Base-by-base conservation (phyloP, 257 asterid species). In the Gentiana straminea region DNA sequence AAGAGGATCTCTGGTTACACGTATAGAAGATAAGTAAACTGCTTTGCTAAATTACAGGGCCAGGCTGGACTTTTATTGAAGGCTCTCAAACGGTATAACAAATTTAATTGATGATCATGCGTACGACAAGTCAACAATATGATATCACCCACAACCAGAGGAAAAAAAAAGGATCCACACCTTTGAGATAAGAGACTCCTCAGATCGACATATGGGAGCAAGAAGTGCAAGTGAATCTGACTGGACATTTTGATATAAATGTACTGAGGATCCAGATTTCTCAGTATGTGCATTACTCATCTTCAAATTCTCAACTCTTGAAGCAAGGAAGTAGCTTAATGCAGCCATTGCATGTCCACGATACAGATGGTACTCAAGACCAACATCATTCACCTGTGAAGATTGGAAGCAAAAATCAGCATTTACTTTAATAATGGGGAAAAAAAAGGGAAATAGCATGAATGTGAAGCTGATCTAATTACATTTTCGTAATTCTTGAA, bases 301-400 rank as follows among this genome's bases (percentile, higher is more conserved):
- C 63, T 81, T 85, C 78, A 82, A 68, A 66, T 66, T 80, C 61
- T 78, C 78, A 70, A 79, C 87, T 76, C 98, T 83, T 57, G 79
- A 81, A 52, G 82, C 71, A 62, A 92, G 88, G 51, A 92, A 75
- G 65, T 83, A 77, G 69, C 74, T 74, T 46, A 85, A 77, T 70
- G 97, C 94, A 39, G 93, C 96, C 68, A 92, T 70, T 61, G 98
- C 94, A 73, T 93, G 97, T 36, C 98, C 98, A 68, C 98, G 97
- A 75, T 87, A 97, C 77, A 92, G 76, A 75, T 92, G 84, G 75
- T 87, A 95, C 75, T 92, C 97, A 64, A 92, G 75, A 54, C 97
- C 98, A 33, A 70, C 80, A 61, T 81, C 89, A 75, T 88, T 73
- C 78, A 80, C 97, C 98, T 90, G 81, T 57, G 69, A 61, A 57